These are phyloP conservation scores for Apiotrichum porosum DNA, from an alignment of 1,284 basidiomycete species.

Conservation along the genomic window DNA sequence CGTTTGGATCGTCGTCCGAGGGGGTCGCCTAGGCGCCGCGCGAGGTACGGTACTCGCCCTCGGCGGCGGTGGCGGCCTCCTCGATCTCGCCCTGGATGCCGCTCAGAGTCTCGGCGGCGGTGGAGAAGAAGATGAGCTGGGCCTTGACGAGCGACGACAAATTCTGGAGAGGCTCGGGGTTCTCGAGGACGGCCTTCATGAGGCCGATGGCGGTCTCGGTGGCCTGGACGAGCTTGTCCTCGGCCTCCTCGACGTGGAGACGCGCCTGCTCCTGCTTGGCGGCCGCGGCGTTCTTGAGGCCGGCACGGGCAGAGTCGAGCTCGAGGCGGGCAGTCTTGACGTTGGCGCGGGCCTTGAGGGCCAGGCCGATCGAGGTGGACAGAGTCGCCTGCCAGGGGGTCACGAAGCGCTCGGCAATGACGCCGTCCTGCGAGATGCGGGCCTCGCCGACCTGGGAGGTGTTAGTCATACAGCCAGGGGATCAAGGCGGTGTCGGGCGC, in stretches of 20 bases:
- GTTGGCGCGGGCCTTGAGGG: slow-evolving; percentile 84
- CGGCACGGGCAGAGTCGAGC: slow-evolving; percentile 63
- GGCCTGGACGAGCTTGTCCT: slow-evolving; percentile 92
- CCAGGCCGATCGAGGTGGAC: slow-evolving; percentile 71
- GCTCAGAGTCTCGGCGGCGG: slow-evolving; percentile 77
- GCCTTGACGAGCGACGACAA: slow-evolving; percentile 88
- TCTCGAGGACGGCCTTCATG: slow-evolving; percentile 97
- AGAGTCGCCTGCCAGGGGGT: slow-evolving; percentile 88
- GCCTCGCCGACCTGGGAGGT: slow-evolving; percentile 64
- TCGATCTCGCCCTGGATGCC: slow-evolving; percentile 82
- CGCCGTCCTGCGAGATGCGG: slow-evolving; percentile 72
- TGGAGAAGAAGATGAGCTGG: slow-evolving; percentile 75
- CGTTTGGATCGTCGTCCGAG: no score
- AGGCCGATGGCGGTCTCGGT: slow-evolving; percentile 96
- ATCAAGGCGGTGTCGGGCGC: no score
- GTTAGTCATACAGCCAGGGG: slow-evolving; percentile 1
- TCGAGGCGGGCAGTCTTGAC: slow-evolving; percentile 76
- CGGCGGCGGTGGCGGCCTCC: slow-evolving; percentile 79
- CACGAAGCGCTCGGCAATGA: slow-evolving; percentile 70
- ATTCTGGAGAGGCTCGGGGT: slow-evolving; percentile 93
- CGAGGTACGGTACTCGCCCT: slow-evolving; percentile 78
- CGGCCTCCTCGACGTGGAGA: slow-evolving; percentile 83
- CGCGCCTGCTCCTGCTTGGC: slow-evolving; percentile 81
- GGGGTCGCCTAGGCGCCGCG: slow-evolving; percentile 47
- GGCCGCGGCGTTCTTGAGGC: slow-evolving; percentile 66